Base-by-base conservation (phyloP, 345 rosid species). In the Brassica carinata region DNA sequence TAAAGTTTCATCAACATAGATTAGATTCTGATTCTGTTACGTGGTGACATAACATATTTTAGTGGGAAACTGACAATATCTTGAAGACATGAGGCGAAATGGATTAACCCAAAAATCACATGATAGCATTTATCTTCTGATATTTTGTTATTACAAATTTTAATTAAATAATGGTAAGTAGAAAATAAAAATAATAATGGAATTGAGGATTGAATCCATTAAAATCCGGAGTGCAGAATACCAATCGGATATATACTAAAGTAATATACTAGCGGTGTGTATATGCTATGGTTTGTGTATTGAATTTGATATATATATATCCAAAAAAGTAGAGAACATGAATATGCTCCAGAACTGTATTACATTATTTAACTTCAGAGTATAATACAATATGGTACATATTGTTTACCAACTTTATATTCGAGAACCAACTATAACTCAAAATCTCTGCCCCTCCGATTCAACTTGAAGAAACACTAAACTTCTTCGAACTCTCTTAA, bases 361-460 rank as follows among this genome's bases (percentile, higher is more conserved):
- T 53, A 72, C 77, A 43, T 79, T 79, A 73, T 79, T 79, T 57
- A 73, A 62, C 19, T 73, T 57, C 27, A 38, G 31, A 18, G 23
- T 55, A 3, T 58, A 64, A 61, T 61, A 61, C 31, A 26, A 55
- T 36, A 78, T 64, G 66, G 40, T 55, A 72, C 61, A 58, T 40
- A 36, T 58, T 40, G 11, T 67, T 38, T 65, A 66, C 67, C 82
- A 72, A 72, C 19, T 55, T 9, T 65, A 55, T 38, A 72, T 66
- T 72, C 61, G 72, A 78, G 57, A 64, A 71, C 23, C 13, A 71
- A 51, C 23, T 43, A 71, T n/a, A 64, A 36, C 23, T 15, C 69
- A 62, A 77, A 71, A 23, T 33, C 19, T 33, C 43, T 48, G 55
- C 64, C 76, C 7, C 14, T 65, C 34, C n/a, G 14, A 29, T 67